A percentile compares a stretch with the other conserved stretches of the same genome.
phyloP scores from a whole-genome alignment of 108 stramenopile species.

The Pseudonitzschia pungens region DNA sequence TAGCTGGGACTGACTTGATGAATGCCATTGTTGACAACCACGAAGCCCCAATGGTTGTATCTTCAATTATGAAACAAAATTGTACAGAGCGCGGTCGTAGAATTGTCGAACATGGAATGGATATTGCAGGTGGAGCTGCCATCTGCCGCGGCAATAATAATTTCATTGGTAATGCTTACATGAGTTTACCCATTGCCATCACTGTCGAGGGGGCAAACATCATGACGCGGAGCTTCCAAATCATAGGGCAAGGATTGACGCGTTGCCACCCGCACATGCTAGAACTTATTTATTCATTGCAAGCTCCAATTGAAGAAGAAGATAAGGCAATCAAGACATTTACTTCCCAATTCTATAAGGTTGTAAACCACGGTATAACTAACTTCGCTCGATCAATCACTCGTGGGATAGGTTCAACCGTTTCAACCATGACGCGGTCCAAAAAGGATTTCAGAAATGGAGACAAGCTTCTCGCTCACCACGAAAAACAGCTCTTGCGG shows the following conservation, averaged over 20 bases:
- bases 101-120: conserved; percentile 96
- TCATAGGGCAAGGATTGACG: conserved; percentile 97
- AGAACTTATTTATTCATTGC: conserved; percentile 87
- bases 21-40: conserved; percentile 99
- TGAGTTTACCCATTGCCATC: conserved; percentile 96
- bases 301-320: conserved; percentile 85
- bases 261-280: conserved; percentile 97
- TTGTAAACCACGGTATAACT: conserved; percentile 85
- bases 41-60: conserved; percentile 98
- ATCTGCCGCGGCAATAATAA: conserved; percentile 96
- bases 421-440: conserved; percentile 73
- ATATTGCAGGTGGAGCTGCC: conserved; percentile 94
- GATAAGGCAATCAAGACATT: conserved; percentile 84
- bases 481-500: conserved; percentile 93
- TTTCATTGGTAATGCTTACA: conserved; percentile 93
- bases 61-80: conserved; percentile 98
- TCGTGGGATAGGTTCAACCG: conserved; percentile 72
- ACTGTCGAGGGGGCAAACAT: conserved; percentile 99
- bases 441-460: conserved; percentile 89
- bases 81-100: conserved; percentile 93
- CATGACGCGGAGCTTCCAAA: conserved; percentile 97
- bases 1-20: conserved; percentile 93
- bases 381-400: conserved; percentile 82
- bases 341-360: conserved; percentile 87
- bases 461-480: conserved; percentile 77